Conservation (phyloP, 2,329 filamentous ascomycete genomes). For the Trichoderma sp. region DNA sequence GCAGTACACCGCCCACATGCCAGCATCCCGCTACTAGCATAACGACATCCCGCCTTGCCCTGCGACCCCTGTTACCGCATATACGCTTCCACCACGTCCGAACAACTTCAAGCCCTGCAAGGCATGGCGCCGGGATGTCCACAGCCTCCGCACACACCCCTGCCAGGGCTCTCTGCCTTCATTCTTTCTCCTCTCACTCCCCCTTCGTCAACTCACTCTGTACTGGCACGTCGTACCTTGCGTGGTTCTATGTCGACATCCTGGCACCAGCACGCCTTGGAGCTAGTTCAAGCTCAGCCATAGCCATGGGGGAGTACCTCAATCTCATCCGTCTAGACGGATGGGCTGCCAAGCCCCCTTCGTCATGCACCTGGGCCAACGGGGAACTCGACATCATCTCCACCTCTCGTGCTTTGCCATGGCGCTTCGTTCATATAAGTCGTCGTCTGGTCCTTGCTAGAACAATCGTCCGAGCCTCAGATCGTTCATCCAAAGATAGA, state of each 20-base stretch:
- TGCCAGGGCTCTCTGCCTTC: not conserved
- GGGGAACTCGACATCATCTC: conserved; percentile 13
- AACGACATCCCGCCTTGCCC: not conserved
- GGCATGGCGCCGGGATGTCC: conserved; percentile 5
- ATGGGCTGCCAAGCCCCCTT: conserved; percentile 15
- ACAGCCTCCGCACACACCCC: conserved; percentile 2
- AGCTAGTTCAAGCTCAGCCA: conserved; percentile 23
- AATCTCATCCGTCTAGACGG: conserved; percentile 18
- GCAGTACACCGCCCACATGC: not conserved
- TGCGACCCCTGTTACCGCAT: not conserved
- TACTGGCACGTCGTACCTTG: conserved; percentile 15
- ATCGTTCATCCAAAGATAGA: conserved; percentile 23
- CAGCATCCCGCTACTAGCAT: not conserved
- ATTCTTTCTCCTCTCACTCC: not conserved
- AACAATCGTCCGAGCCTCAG: conserved; percentile 19
- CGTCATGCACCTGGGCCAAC: conserved; percentile 21
- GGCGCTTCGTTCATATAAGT: conserved; percentile 24
- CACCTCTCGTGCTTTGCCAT: conserved; percentile 16
- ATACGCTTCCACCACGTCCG: not conserved
- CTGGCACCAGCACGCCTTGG: conserved; percentile 14
- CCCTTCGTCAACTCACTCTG: not conserved
- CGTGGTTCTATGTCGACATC: conserved; percentile 17
- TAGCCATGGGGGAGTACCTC: conserved; percentile 20
- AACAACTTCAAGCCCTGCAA: not conserved
- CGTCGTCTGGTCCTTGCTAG: conserved; percentile 20